Evolutionary conservation across 106 monocot genomes (phyloP).

Genomic region (Gastrodia elata): DNA sequence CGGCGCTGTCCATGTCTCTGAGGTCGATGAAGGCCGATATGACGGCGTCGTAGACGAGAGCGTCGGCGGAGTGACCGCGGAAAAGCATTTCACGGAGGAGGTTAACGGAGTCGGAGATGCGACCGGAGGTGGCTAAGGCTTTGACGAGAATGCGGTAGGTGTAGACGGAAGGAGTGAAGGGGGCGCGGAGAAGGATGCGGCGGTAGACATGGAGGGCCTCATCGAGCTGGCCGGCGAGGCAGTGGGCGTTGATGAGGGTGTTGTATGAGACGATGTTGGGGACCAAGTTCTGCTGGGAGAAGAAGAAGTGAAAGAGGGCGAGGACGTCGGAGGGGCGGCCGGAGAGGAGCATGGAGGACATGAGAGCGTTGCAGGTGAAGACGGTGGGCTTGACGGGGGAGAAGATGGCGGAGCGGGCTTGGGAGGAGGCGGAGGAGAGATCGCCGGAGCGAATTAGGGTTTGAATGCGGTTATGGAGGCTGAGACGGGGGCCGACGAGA

Average conservation of each 20-base stretch:
- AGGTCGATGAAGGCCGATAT: conserved; percentile 60
- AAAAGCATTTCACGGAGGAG: conserved; percentile 72
- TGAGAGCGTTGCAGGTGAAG: conserved; percentile 85
- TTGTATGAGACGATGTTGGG: conserved; percentile 92
- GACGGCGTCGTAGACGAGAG: conserved; percentile 74
- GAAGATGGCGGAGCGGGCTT: conserved; percentile 65
- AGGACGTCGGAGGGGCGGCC: conserved; percentile 53
- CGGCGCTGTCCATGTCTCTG: conserved; percentile 55
- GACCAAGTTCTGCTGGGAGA: conserved; percentile 53
- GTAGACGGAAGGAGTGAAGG: conserved; percentile 65
- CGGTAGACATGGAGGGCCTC: conserved; percentile 47
- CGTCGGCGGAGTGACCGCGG: conserved; percentile 68
- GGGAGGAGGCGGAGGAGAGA: conserved; percentile 51
- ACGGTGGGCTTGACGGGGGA: conserved; percentile 62
- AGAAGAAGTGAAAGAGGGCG: conserved; percentile 70
- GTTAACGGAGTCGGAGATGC: conserved; percentile 56
- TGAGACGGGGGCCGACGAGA: conserved; percentile 83
- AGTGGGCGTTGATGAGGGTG: conserved; percentile 65
- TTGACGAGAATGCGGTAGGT: conserved; percentile 78
- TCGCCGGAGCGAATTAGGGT: conserved; percentile 67
- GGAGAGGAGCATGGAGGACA: conserved; percentile 57
- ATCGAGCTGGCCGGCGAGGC: conserved; percentile 42
- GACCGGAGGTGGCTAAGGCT: conserved; percentile 48
- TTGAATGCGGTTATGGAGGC: conserved; percentile 81
- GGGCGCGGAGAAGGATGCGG: conserved; percentile 52